Evolutionary conservation across 352 stramenopile genomes (phyloP).

Genomic region (Phytophthora pinifolia): DNA sequence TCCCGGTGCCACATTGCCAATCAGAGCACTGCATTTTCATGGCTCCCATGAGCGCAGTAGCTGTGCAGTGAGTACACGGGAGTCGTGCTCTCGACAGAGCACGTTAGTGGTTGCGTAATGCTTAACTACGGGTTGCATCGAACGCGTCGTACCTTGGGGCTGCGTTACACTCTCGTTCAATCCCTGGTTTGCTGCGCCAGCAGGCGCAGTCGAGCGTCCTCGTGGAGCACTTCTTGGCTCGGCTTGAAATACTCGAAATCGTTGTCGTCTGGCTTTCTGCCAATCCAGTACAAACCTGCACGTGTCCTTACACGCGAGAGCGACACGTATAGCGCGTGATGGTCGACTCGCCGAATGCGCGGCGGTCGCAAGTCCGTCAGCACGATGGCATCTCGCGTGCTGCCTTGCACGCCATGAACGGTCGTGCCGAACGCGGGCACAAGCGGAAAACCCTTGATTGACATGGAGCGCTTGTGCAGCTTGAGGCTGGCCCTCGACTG

Average conservation of each 20-base stretch:
- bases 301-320: conserved; percentile 17
- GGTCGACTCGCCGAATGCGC: not conserved
- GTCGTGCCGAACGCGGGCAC: conserved; percentile 27
- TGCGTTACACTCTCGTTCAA: not conserved
- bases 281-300: conserved; percentile 13
- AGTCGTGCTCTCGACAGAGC: no score
- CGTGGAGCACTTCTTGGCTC: not conserved
- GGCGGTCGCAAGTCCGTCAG: conserved; percentile 20
- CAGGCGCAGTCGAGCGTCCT: not conserved
- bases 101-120: no score
- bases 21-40: no score
- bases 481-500: conserved; percentile 1
- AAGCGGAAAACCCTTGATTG: conserved; percentile 24
- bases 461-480: not conserved
- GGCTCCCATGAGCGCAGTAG: no score
- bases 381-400: conserved; percentile 10
- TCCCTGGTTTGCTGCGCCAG: not conserved
- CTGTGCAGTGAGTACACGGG: no score
- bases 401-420: conserved; percentile 24
- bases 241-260: conserved; percentile 5
- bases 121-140: no score
- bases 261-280: not conserved
- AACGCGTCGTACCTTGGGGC: no score
- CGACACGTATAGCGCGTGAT: conserved; percentile 19
- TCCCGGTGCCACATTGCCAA: no score